Evolutionary conservation across 192 early-diverging fungal genomes (phyloP).

Genomic region (Linnemannia elongata): DNA sequence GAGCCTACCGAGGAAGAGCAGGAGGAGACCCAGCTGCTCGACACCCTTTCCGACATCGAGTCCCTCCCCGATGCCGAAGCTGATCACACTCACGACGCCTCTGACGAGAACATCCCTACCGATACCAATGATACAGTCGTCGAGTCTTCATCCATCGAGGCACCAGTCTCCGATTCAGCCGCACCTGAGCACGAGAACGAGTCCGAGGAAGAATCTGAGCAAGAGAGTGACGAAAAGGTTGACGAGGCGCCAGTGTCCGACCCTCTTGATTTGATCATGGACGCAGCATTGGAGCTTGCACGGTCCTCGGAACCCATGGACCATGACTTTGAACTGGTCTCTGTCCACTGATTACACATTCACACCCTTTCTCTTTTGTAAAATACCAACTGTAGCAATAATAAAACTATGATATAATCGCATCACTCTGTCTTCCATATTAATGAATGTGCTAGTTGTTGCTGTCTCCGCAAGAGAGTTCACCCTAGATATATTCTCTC

Average conservation of each 20-base stretch:
- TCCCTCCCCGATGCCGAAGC: conserved; percentile 22
- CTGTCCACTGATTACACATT: conserved; percentile 9
- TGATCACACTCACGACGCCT: not conserved
- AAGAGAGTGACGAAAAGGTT: not conserved
- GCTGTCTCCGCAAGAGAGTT: too few relatives aligned
- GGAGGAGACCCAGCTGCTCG: conserved; percentile 1
- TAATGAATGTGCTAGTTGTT: too few relatives aligned
- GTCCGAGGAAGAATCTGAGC: not conserved
- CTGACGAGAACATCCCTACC: not conserved
- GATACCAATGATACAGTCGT: not conserved
- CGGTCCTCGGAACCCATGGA: conserved; percentile 16
- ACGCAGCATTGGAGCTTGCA: conserved; percentile 29
- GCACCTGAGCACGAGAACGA: not conserved
- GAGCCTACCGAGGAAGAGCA: not conserved
- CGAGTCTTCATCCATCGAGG: not conserved
- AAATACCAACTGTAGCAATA: not conserved
- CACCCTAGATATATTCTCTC: too few relatives aligned
- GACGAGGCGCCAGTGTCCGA: conserved; percentile 8
- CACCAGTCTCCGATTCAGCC: not conserved
- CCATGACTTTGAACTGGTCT: conserved; percentile 43
- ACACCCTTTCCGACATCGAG: conserved; percentile 42
- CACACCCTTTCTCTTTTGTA: not conserved
- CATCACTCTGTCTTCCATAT: not conserved
- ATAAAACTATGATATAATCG: not conserved
- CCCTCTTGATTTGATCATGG: conserved; percentile 30